Conservation (phyloP, 106 monocot genomes). For the Dendrobium officinale region DNA sequence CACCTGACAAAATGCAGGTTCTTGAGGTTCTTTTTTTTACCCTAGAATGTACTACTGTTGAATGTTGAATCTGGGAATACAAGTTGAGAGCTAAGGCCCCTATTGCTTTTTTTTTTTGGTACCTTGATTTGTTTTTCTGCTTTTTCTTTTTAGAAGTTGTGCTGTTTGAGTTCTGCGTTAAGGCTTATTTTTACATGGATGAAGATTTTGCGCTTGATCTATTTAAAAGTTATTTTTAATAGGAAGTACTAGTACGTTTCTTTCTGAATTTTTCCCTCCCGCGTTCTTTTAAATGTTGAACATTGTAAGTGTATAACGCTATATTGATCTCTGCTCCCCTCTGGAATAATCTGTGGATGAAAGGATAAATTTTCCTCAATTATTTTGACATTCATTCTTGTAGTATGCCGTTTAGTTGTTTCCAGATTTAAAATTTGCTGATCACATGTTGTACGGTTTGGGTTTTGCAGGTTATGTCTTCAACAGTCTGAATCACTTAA, state of each 20-base stretch:
- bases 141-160: background rate
- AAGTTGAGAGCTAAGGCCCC: background rate
- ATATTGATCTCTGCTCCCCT: background rate
- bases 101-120: background rate
- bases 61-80: background rate
- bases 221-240: background rate
- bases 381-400: background rate
- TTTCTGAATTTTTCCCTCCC: background rate
- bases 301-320: no score
- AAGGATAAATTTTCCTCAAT: background rate
- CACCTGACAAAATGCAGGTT: background rate
- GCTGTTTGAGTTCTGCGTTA: background rate
- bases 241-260: background rate
- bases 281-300: background rate
- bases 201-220: background rate
- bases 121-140: background rate
- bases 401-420: background rate
- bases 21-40: background rate
- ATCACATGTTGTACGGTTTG: background rate
- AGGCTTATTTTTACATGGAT: background rate
- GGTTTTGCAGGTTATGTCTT: background rate
- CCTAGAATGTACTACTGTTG: background rate
- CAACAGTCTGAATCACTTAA: background rate
- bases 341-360: background rate
- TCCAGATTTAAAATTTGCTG: background rate